Evolutionary conservation across 1,284 basidiomycete genomes (phyloP), one percentile per base, ranked within the genome.

Genomic region (Albatrellus sp.): DNA sequence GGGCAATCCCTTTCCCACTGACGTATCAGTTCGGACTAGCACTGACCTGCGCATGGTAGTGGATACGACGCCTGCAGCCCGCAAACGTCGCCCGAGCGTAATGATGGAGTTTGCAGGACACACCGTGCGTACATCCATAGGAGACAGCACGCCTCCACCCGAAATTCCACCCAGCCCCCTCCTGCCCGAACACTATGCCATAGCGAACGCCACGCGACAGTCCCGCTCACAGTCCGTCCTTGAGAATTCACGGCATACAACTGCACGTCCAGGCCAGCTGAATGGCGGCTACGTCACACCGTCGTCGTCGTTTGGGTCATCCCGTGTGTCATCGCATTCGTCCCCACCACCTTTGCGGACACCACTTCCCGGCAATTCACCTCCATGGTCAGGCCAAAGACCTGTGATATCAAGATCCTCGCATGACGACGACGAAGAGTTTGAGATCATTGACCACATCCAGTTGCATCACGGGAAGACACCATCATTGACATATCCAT

Each of bases 161-260:
- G 62, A 64, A 30, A 62, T 70, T 44, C 66, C 72, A 8, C 62
- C 67, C 3, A 68, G 61, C 37, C 70, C 68, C 19, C 60, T 56
- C 31, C 53, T 69, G 45, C 66, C 70, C 5, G 67, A 64, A 14
- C 64, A 64, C 40, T 64, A 62, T 48, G 44, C 50, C 9, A 24
- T 35, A 7, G 33, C 47, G 20, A 54, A 58, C 46, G 49, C 43
- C 16, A 16, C 53, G 35, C 56, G 64, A 48, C 46, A 63, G 50
- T 48, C 63, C 52, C 56, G 53, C 54, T 49, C 62, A 44, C 57
- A 62, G 54, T 49, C 67, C 51, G 55, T 64, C 58, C 42, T 53
- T 12, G 51, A 51, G 35, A n/a, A 53, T 43, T 42, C 49, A 36
- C 39, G 58, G 48, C 50, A 50, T 48, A 43, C 46, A 55, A 46